phyloP scores from a whole-genome alignment of 2,329 filamentous ascomycete species.

The Pseudogymnoascus sp. region DNA sequence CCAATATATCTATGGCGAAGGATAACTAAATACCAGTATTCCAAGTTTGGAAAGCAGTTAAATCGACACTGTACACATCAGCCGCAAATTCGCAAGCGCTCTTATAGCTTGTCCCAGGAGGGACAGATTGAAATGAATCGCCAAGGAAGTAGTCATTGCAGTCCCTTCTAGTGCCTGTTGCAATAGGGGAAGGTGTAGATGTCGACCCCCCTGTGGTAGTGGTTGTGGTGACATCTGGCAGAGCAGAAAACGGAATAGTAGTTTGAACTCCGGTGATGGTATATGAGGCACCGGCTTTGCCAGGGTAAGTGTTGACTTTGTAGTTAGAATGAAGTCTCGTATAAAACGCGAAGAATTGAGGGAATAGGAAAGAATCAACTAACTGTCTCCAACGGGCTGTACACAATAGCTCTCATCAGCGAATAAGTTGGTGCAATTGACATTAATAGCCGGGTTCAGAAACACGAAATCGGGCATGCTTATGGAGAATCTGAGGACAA shows the following conservation, averaged over 20 bases:
- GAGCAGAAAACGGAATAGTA: conserved; percentile 4
- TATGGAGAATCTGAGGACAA: conserved; percentile 28
- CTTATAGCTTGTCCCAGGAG: conserved; percentile 11
- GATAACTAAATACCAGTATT: conserved; percentile 1
- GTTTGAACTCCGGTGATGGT: conserved; percentile 13
- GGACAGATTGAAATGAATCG: conserved; percentile 17
- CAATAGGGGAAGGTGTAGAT: conserved; percentile 16
- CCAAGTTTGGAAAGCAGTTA: conserved; percentile 10
- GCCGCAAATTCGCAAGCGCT: conserved; percentile 11
- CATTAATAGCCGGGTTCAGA: conserved; percentile 29
- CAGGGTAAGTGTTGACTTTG: conserved; percentile 12
- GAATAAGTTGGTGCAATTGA: conserved; percentile 31
- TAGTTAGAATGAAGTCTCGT: background rate
- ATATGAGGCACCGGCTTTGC: conserved; percentile 7
- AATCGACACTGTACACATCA: background rate
- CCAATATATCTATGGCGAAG: background rate
- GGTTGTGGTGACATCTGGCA: background rate
- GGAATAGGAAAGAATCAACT: background rate
- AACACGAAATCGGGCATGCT: conserved; percentile 29
- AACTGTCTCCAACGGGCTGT: conserved; percentile 26
- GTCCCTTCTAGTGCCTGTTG: conserved; percentile 21
- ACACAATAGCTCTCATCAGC: conserved; percentile 30
- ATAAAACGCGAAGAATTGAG: background rate
- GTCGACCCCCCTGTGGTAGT: conserved; percentile 11
- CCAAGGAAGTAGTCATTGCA: conserved; percentile 22